Conservation (phyloP, 345 rosid species). For the Aquilaria yunnanensis region DNA sequence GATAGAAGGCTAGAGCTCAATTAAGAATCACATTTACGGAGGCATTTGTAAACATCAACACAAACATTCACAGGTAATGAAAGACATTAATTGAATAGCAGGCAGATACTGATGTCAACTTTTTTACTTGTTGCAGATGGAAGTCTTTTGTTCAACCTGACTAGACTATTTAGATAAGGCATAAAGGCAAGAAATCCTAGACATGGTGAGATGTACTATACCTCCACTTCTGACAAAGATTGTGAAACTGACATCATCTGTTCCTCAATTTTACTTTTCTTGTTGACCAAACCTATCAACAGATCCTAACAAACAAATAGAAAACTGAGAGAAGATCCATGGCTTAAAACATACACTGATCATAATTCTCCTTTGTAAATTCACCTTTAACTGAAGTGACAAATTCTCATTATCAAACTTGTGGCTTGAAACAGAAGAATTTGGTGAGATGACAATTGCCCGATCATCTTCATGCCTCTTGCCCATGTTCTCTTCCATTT, state of each 20-base stretch:
- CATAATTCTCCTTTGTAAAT: not conserved
- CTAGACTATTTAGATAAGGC: no score
- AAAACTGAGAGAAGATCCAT: not conserved
- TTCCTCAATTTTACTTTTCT: conserved; percentile 51
- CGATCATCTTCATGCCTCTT: conserved; percentile 44
- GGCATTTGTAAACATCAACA: no score
- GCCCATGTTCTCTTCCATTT: conserved; percentile 34
- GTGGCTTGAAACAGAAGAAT: conserved; percentile 31
- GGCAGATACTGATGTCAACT: no score
- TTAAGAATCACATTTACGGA: no score
- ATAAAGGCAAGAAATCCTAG: no score
- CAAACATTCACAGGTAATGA: no score
- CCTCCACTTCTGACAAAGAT: conserved; percentile 47
- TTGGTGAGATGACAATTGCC: conserved; percentile 29
- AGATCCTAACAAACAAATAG: conserved; percentile 39
- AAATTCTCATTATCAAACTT: conserved; percentile 30
- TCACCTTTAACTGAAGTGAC: conserved; percentile 50
- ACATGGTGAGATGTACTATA: conserved; percentile 9
- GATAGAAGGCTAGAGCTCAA: no score
- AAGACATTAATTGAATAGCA: no score
- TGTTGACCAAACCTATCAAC: conserved; percentile 43
- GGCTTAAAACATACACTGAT: no score
- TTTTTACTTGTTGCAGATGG: no score
- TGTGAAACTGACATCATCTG: conserved; percentile 46
- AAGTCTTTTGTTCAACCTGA: no score